Base-by-base conservation (phyloP, 495 filamentous ascomycete species). In the Hypoxylon crocopeplum region DNA sequence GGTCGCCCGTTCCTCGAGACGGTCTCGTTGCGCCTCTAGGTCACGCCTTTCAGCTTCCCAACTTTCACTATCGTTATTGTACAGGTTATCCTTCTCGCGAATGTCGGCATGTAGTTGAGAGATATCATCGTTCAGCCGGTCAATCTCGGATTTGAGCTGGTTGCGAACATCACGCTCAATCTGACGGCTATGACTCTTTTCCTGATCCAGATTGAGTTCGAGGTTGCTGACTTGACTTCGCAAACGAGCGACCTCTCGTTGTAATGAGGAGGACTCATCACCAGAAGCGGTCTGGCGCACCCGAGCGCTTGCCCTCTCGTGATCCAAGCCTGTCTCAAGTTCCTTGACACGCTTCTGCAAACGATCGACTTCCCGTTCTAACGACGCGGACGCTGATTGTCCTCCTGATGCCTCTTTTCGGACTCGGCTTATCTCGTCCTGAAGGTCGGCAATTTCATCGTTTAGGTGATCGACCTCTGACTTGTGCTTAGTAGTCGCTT, bases 251-350 rank as follows among this genome's bases (percentile, higher is more conserved):
- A 90, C 64, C 30, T 90, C 88, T 32, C 77, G 78, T 63, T 90
- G 89, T 25, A 93, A 67, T 16, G 83, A 79, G 19, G 78, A 73
- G 4, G 87, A 89, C 72, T 92, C 89, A 27, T 79, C 77, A 0
- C 86, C 86, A 41, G 92, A 72, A 22, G 88, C 82, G 55, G 86
- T 81, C 62, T 92, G 87, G 3, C 87, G 86, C 22, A 80, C 82
- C 42, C 88, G 86, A 12, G 92, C 75, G 12, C 90, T 77, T 32
- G 86, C 82, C 62, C 89, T 91, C 66, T 92, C 88, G 21, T 92
- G 87, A 16, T 66, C 44, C 7, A 72, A 57, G 41, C 29, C 46
- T 8, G 59, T 25, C 71, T 69, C 29, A 58, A 65, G 62, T 29
- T 65, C 62, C n/a, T 52, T 48, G 33, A 56, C 37, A 3, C 56